Evolutionary conservation across 139 green algal species (phyloP), one percentile per base, ranked within the genome.

Genomic region (Closterium sp.): DNA sequence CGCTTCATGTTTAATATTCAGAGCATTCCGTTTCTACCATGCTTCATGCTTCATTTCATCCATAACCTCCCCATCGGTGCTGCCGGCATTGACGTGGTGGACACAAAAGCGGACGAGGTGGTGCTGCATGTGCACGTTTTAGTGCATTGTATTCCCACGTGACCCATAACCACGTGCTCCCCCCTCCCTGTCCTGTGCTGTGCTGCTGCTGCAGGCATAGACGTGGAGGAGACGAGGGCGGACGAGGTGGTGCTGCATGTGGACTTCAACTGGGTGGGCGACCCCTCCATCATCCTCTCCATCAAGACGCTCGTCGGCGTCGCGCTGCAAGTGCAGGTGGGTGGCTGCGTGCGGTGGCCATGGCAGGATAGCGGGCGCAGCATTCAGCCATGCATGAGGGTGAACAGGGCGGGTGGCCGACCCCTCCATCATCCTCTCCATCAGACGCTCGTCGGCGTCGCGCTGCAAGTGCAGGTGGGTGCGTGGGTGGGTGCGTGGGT

Each of bases 191-290:
- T 62, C 88, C 62, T 13, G 1, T 19, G 11, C 88, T 91, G 29
- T 91, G 10, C 50, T 45, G 38, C n/a, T 45, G 38, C 38, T 9
- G 13, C 91, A 94, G 91, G 91, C 29, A 62, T 94, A 24, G 88
- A 90, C 42, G 70, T 94, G 87, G 50, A 89, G 79, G 17, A 88
- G 45, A 89, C 73, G 19, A 42, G 34, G 24, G 30, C 87, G 22
- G 89, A 94, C 62, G 88, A 94, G 73, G 89, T 94, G 11, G 84
- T 92, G 29, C 89, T 94, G 88, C 42, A 92, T 22, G 32, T 94
- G 17, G 88, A 92, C 79, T 90, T 94, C 88, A 92, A 94, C 70
- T 94, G 92, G 92, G 89, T 79, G 29, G 92, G 92, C 86, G 90
- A 94, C 79, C 92, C 92, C 3, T 50, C 24, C 31, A 92, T 92